A percentile compares a stretch with the other conserved stretches of the same genome.
These are phyloP conservation scores for Narthecium ossifragum DNA, from an alignment of 106 monocot species.

Conservation along the genomic window DNA sequence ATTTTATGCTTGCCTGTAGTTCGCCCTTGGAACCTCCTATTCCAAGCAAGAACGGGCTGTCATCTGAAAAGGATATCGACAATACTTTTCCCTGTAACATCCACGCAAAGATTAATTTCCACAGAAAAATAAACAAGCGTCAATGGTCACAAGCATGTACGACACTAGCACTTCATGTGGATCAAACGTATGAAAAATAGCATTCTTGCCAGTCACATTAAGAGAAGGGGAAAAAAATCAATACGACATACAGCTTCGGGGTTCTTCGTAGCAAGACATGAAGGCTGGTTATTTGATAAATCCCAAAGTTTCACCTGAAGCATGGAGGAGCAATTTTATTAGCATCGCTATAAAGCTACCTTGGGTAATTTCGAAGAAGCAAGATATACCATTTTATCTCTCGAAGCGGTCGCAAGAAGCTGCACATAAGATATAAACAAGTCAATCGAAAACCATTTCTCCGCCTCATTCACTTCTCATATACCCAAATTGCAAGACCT, in stretches of 20 bases:
- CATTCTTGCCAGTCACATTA: background rate
- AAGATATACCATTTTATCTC: constrained; percentile 79
- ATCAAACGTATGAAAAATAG: background rate
- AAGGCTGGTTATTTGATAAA: constrained; percentile 83
- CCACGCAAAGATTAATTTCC: too few relatives aligned
- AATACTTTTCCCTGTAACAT: constrained; percentile 59
- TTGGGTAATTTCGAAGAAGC: background rate
- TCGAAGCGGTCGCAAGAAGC: constrained; percentile 88
- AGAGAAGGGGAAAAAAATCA: background rate
- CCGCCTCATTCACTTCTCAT: background rate
- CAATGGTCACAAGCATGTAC: background rate
- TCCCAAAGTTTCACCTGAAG: constrained; percentile 94
- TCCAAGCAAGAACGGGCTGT: constrained; percentile 54
- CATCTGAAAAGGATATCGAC: constrained; percentile 60
- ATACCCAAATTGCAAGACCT: background rate
- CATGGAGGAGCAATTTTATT: background rate
- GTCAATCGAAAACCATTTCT: background rate
- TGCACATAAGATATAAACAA: constrained; percentile 26
- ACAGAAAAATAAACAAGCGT: background rate
- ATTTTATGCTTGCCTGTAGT: constrained; percentile 24
- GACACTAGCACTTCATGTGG: background rate
- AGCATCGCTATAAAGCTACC: constrained; percentile 1
- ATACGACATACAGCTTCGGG: constrained; percentile 61
- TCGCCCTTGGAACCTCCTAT: constrained; percentile 63
- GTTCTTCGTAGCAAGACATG: constrained; percentile 67